A percentile compares a stretch with the other conserved stretches of the same genome.
Conservation (phyloP, 345 rosid genomes). For the Sonneratia alba region DNA sequence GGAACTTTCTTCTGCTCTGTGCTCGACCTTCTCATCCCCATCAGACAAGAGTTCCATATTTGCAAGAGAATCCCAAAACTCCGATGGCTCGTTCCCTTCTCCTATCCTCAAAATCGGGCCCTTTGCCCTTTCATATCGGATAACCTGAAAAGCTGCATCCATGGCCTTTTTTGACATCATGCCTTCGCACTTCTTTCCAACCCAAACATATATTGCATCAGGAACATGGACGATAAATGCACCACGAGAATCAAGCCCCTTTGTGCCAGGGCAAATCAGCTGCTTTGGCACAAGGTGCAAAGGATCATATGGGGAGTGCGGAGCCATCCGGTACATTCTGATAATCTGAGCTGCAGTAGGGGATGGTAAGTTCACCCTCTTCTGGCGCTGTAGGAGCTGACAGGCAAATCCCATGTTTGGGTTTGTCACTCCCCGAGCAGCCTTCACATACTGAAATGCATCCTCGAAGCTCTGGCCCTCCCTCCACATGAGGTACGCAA, state of each 20-base stretch:
- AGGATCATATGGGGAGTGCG: conserved; percentile 67
- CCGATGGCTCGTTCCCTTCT: conserved; percentile 54
- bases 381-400: conserved; percentile 70
- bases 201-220: conserved; percentile 48
- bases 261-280: conserved; percentile 30
- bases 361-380: conserved; percentile 58
- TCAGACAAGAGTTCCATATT: conserved; percentile 22
- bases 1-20: conserved; percentile 15
- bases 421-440: conserved; percentile 61
- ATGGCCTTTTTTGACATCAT: conserved; percentile 43
- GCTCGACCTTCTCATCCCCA: conserved; percentile 17
- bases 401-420: conserved; percentile 76
- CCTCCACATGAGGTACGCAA: conserved; percentile 77
- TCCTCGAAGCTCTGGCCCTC: conserved; percentile 67
- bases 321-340: conserved; percentile 61
- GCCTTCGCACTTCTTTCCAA: conserved; percentile 36
- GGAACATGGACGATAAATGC: conserved; percentile 56
- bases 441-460: conserved; percentile 62
- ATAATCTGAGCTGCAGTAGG: conserved; percentile 48
- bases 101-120: conserved; percentile 34
- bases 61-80: conserved; percentile 55
- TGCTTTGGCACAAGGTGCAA: conserved; percentile 68
- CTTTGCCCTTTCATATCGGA: conserved; percentile 48
- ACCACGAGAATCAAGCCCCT: conserved; percentile 59
- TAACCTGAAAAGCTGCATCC: conserved; percentile 57